Conservation (phyloP, 2,329 filamentous ascomycete genomes). For the Pseudogymnoascus sp. region DNA sequence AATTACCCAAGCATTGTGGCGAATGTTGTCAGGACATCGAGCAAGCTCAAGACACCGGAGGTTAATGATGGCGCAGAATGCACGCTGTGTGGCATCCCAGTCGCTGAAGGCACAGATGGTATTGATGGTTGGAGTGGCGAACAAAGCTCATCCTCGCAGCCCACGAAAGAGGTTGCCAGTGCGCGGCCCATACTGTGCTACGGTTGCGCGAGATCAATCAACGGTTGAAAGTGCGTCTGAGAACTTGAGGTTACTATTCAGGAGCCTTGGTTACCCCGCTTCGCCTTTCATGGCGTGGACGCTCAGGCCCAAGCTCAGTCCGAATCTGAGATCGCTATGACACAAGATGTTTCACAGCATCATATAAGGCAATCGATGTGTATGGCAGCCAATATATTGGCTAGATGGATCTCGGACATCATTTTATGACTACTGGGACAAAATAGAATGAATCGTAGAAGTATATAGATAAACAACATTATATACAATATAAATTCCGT, state of each 20-base stretch:
- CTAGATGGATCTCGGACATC: background rate
- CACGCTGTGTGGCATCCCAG: conserved; percentile 58
- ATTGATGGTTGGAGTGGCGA: conserved; percentile 51
- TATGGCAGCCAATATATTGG: background rate
- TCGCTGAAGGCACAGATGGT: conserved; percentile 54
- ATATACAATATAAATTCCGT: background rate
- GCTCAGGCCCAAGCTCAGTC: background rate
- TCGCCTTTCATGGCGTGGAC: background rate
- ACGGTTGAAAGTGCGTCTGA: conserved; percentile 34
- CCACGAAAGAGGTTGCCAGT: conserved; percentile 21
- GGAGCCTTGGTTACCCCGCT: background rate
- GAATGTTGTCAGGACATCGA: conserved; percentile 89
- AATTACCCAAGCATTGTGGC: conserved; percentile 87
- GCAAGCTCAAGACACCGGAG: conserved; percentile 56
- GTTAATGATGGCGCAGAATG: conserved; percentile 38
- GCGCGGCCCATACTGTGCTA: conserved; percentile 49
- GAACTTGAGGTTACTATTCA: background rate
- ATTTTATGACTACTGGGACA: background rate
- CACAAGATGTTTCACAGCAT: background rate
- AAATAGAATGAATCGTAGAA: background rate
- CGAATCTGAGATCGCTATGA: background rate
- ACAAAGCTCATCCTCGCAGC: conserved; percentile 33
- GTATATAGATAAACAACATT: background rate
- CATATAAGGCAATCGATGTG: background rate
- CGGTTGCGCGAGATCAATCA: conserved; percentile 60